Evolutionary conservation across 306 rosid genomes (phyloP), one percentile per base, ranked within the genome.

Genomic region (Sechiopsis laciniata): DNA sequence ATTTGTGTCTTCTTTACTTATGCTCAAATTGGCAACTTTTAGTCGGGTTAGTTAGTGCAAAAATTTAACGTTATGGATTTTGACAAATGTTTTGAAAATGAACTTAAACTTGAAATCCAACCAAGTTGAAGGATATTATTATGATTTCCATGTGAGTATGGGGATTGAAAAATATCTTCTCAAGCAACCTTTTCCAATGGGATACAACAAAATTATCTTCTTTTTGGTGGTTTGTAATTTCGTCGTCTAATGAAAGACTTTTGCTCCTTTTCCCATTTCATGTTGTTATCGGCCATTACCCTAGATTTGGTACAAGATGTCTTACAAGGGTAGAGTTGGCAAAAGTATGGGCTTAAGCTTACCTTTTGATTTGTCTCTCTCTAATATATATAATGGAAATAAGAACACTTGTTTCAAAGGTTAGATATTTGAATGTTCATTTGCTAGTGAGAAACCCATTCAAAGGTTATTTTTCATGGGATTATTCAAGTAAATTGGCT

Each of bases 321-420:
- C 40, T 59, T 59, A 59, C 13, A 60, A 60, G 29, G 20, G 45
- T 26, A 60, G 42, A 20, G 42, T 61, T 61, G 68, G 20, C 46
- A 21, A 15, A 15, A 61, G 68, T 61, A 61, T 61, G 68, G 68
- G 68, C 21, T 14, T 61, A 8, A 14, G 15, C 68, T 61, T 29
- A 29, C 68, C 68, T 32, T 29, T 8, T 61, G 0, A 54, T 54
- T 17, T 54, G 8, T 53, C 2, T 54, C 7, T 54, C 58, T 46
- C 52, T 2, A 10, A 46, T 46, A 46, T 46, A 10, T 46, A 46
- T 46, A 32, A 11, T 45, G 50, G 2, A 8, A 45, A 46, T 42
- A 9, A 46, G 13, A 46, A 46, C 0, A 46, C 13, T 10, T 48
- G 53, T 48, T 13, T 48, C 0, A 11, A 48, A 48, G 5, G 15